phyloP scores from a whole-genome alignment of 371 early-diverging fungal species.

The Gilbertella persicaria region DNA sequence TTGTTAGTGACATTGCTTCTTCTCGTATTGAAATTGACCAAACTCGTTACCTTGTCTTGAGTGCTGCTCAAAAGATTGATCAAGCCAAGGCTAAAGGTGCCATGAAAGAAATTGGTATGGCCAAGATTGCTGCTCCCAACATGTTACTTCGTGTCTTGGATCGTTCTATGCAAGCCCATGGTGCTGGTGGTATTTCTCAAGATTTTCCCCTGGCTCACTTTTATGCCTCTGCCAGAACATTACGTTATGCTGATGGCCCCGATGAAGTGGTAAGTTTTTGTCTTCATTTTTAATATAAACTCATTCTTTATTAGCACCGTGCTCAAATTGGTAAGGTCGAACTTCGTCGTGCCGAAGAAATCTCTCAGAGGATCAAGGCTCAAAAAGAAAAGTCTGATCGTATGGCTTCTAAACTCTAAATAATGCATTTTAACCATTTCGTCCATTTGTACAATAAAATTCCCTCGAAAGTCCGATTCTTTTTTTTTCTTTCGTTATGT shows the following conservation, averaged over 20 bases:
- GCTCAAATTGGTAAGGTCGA: conserved; percentile 49
- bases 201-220: conserved; percentile 86
- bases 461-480: too few species aligned
- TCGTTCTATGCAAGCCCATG: conserved; percentile 91
- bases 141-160: conserved; percentile 76
- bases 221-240: conserved; percentile 81
- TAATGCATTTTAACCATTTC: too few species aligned
- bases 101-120: conserved; percentile 92
- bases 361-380: conserved; percentile 28
- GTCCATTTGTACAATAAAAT: too few species aligned
- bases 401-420: too few species aligned
- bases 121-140: conserved; percentile 84
- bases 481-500: too few species aligned
- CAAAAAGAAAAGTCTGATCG: conserved; percentile 37
- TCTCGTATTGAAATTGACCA: conserved; percentile 92
- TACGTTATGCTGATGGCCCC: conserved; percentile 89
- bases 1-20: conserved; percentile 77
- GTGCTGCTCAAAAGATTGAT: conserved; percentile 92
- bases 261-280: conserved; percentile 20
- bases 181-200: conserved; percentile 88
- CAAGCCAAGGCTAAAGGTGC: conserved; percentile 84
- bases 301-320: conserved; percentile 21
- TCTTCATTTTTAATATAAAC: neutral
- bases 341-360: conserved; percentile 45
- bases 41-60: conserved; percentile 84